A percentile compares a stretch with the other conserved stretches of the same genome.
These are phyloP conservation scores for Stropharia rugosoannulata DNA, from an alignment of 768 basidiomycete genomes.

Conservation along the genomic window DNA sequence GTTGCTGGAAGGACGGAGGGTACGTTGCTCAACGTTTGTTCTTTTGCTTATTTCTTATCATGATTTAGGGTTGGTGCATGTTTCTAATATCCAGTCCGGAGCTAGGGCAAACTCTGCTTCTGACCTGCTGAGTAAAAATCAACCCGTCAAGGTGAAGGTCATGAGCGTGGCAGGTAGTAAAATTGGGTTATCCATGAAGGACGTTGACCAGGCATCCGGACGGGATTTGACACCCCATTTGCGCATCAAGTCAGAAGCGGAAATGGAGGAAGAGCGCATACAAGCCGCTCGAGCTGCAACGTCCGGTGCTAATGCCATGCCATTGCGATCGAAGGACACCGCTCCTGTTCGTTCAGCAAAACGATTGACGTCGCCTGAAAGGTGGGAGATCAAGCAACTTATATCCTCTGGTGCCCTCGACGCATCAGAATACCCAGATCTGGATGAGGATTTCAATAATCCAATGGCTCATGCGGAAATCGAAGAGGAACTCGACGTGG, in stretches of 20 bases:
- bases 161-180: slow-evolving; percentile 87
- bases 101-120: slow-evolving; percentile 83
- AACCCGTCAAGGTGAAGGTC: slow-evolving; percentile 93
- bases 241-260: slow-evolving; percentile 91
- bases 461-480: slow-evolving; percentile 80
- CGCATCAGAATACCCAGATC: slow-evolving; percentile 91
- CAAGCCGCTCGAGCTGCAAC: slow-evolving; percentile 56
- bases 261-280: slow-evolving; percentile 79
- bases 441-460: slow-evolving; percentile 83
- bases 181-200: slow-evolving; percentile 93
- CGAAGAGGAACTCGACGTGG: slow-evolving; percentile 96
- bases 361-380: slow-evolving; percentile 91
- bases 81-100: slow-evolving; percentile 87
- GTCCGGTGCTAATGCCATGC: slow-evolving; percentile 86
- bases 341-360: slow-evolving; percentile 75
- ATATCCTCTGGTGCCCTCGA: slow-evolving; percentile 93
- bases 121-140: slow-evolving; percentile 83
- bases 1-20: slow-evolving; percentile 86
- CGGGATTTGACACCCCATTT: slow-evolving; percentile 93
- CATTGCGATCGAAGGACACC: slow-evolving; percentile 57
- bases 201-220: slow-evolving; percentile 90
- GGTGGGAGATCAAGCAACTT: slow-evolving; percentile 99
- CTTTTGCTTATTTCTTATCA: neutral
- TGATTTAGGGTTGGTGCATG: slow-evolving; percentile 88
- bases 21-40: slow-evolving; percentile 32